phyloP scores from a whole-genome alignment of 805 yeast genomes.

The Kodamaea jinghongensis region DNA sequence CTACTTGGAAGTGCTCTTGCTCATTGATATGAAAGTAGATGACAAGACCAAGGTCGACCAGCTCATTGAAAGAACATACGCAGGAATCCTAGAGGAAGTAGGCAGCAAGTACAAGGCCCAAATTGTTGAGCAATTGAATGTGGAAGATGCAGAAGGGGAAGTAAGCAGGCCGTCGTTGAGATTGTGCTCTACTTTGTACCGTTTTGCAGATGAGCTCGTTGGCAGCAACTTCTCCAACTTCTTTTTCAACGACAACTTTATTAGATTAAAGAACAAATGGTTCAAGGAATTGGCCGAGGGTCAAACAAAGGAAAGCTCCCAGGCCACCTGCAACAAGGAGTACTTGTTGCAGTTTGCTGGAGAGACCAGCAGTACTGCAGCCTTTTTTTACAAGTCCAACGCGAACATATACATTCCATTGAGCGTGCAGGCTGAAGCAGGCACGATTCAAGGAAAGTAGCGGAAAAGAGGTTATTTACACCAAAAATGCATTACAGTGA shows the following conservation, averaged over 20 bases:
- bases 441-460: no score
- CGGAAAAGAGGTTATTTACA: no score
- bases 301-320: conserved; percentile 3
- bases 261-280: conserved; percentile 33
- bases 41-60: conserved; percentile 2
- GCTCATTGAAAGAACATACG: neutral
- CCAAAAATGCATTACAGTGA: no score
- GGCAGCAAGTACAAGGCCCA: conserved; percentile 6
- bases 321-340: conserved; percentile 21
- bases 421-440: conserved; percentile 3
- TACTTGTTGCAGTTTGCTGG: conserved; percentile 21
- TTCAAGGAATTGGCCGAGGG: conserved; percentile 10
- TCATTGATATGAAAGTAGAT: conserved; percentile 4
- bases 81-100: conserved; percentile 1
- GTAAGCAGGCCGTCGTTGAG: conserved; percentile 18
- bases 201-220: conserved; percentile 13
- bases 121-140: neutral
- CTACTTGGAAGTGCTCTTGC: conserved; percentile 13
- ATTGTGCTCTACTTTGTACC: conserved; percentile 18
- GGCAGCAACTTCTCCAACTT: conserved; percentile 18
- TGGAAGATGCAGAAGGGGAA: conserved; percentile 2
- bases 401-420: conserved; percentile 21
- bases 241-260: conserved; percentile 19
- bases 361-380: conserved; percentile 5
- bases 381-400: conserved; percentile 29